Evolutionary conservation across 2,329 filamentous ascomycete species (phyloP).

Genomic region (Fulvia fulva): DNA sequence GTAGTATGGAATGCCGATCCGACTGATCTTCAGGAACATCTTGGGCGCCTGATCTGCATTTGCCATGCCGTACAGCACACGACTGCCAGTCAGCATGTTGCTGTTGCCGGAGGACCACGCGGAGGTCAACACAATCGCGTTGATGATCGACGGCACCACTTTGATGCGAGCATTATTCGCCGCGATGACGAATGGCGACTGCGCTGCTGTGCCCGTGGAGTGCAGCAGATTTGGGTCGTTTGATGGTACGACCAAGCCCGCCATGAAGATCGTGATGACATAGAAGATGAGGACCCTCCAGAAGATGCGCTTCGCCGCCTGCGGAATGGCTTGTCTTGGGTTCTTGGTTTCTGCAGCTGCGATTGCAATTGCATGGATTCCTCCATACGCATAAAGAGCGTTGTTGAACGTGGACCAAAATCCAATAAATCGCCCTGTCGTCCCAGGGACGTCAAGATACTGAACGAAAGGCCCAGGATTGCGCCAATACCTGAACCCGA

Average conservation of each 20-base stretch:
- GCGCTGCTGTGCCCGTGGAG: conserved; percentile 31
- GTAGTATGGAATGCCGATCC: conserved; percentile 18
- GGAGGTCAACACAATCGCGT: conserved; percentile 60
- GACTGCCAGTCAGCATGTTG: conserved; percentile 17
- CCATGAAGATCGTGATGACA: conserved; percentile 22
- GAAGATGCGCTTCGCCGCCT: conserved; percentile 31
- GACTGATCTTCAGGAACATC: conserved; percentile 31
- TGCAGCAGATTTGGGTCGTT: conserved; percentile 27
- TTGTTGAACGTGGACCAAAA: conserved; percentile 17
- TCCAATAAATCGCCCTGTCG: conserved; percentile 16
- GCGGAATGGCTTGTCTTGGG: conserved; percentile 42
- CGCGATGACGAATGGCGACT: conserved; percentile 62
- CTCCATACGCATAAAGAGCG: conserved; percentile 48
- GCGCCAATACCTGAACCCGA: conserved; percentile 20
- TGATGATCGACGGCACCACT: conserved; percentile 62
- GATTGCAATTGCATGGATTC: conserved; percentile 58
- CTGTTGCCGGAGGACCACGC: conserved; percentile 58
- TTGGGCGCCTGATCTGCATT: conserved; percentile 47
- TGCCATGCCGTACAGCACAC: conserved; percentile 20
- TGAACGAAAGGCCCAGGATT: conserved; percentile 21
- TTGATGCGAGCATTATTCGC: conserved; percentile 58
- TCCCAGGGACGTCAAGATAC: conserved; percentile 12
- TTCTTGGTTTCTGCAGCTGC: conserved; percentile 51
- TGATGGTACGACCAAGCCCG: conserved; percentile 31
- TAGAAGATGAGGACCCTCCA: conserved; percentile 32